Percentiles rank a stretch among this genome's conserved stretches.
These are phyloP conservation scores for Lomentospora prolificans DNA, from an alignment of 2,329 filamentous ascomycete species.

Conservation along the genomic window DNA sequence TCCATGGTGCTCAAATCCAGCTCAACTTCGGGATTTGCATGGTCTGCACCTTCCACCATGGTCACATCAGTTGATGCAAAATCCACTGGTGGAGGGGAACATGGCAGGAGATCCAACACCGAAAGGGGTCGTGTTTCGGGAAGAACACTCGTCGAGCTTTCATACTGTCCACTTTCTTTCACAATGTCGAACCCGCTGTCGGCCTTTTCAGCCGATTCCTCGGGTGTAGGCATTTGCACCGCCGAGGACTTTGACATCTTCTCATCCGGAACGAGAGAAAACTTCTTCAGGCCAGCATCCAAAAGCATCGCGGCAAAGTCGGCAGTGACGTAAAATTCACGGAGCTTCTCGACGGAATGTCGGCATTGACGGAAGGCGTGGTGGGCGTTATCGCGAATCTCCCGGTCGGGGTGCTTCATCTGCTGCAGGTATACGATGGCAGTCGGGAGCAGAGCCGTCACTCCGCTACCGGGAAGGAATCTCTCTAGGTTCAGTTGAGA, in stretches of 20 bases:
- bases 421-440: conserved; percentile 60
- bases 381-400: conserved; percentile 46
- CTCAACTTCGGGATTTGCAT: not conserved
- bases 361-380: conserved; percentile 58
- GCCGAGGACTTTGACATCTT: not conserved
- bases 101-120: not conserved
- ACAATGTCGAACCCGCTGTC: not conserved
- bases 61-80: not conserved
- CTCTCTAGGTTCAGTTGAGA: not conserved
- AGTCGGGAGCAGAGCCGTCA: conserved; percentile 21
- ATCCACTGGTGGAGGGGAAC: not conserved
- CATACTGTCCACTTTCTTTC: not conserved
- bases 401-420: conserved; percentile 55
- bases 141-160: not conserved
- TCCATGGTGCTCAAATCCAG: not conserved
- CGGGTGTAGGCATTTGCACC: not conserved
- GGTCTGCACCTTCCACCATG: not conserved
- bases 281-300: conserved; percentile 81
- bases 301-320: conserved; percentile 74
- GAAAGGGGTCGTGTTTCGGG: not conserved
- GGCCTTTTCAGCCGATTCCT: not conserved
- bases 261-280: conserved; percentile 15
- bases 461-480: not conserved
- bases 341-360: conserved; percentile 54
- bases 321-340: conserved; percentile 57